phyloP scores from a whole-genome alignment of 2,329 filamentous ascomycete species.

The Aureobasidium vineae region DNA sequence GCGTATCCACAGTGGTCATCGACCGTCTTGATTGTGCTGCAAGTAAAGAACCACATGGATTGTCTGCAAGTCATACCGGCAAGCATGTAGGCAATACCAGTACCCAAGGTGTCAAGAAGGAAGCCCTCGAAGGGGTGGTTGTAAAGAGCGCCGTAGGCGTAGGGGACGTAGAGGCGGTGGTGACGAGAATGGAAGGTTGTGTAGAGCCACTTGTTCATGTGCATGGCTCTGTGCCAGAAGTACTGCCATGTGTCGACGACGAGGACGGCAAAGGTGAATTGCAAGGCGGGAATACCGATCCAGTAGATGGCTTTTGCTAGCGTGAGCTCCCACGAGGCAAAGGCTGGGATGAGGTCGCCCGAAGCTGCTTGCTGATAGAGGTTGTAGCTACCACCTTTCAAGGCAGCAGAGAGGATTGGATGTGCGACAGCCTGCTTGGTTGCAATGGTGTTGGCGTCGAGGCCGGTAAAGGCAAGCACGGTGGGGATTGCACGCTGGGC shows the following conservation, averaged over 20 bases:
- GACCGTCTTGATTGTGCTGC: conserved; percentile 91
- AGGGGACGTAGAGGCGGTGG: conserved; percentile 95
- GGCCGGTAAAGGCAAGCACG: conserved; percentile 66
- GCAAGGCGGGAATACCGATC: conserved; percentile 69
- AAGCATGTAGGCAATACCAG: conserved; percentile 77
- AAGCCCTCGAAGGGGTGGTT: conserved; percentile 96
- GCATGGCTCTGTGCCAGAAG: conserved; percentile 94
- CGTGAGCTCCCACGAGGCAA: conserved; percentile 78
- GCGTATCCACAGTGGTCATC: conserved; percentile 96
- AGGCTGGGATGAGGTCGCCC: conserved; percentile 61
- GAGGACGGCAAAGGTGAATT: conserved; percentile 71
- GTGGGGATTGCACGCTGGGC: conserved; percentile 75
- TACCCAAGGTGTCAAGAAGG: conserved; percentile 84
- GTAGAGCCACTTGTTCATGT: conserved; percentile 96
- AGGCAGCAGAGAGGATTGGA: conserved; percentile 69
- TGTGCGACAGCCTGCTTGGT: conserved; percentile 70
- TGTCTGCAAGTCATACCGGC: conserved; percentile 81
- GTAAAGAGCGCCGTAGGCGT: conserved; percentile 94
- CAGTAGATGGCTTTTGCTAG: conserved; percentile 78
- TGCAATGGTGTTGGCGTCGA: conserved; percentile 73
- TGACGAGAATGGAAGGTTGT: conserved; percentile 91
- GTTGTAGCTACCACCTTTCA: conserved; percentile 81
- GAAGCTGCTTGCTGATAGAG: conserved; percentile 37
- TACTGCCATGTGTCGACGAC: conserved; percentile 98
- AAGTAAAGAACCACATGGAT: conserved; percentile 84